phyloP scores from a whole-genome alignment of 78 protist species.

The Dictyostelium brefeldianum region DNA sequence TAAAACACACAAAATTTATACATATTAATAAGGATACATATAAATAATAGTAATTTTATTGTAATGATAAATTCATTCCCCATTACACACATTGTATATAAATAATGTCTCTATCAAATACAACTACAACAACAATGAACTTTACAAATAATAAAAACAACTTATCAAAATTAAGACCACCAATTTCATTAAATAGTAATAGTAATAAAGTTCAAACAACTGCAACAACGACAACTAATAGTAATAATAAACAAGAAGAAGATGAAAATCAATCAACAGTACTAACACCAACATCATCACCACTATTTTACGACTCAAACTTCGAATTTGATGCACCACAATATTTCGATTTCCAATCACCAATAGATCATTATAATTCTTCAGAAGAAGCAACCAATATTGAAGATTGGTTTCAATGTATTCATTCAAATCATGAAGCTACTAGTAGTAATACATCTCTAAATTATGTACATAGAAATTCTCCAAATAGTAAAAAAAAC shows the following conservation, averaged over 20 bases:
- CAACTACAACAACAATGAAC: not conserved
- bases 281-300: not conserved
- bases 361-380: no score
- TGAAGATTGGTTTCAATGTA: conserved; percentile 1
- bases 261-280: not conserved
- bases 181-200: no score
- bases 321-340: conserved; percentile 26
- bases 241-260: no score
- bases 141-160: not conserved
- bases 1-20: no score
- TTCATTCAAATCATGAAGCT: not conserved
- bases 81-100: no score
- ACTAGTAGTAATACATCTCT: not conserved
- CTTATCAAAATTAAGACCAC: not conserved
- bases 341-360: not conserved
- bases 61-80: not conserved
- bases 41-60: no score
- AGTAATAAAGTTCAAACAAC: no score
- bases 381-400: no score
- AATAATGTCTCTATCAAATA: not conserved
- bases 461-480: not conserved
- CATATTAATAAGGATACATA: no score
- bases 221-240: no score
- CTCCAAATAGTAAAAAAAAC: not conserved
- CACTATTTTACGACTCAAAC: not conserved